Evolutionary conservation across 106 monocot genomes (phyloP), one percentile per base, ranked within the genome.

Genomic region (Acorus gramineus): DNA sequence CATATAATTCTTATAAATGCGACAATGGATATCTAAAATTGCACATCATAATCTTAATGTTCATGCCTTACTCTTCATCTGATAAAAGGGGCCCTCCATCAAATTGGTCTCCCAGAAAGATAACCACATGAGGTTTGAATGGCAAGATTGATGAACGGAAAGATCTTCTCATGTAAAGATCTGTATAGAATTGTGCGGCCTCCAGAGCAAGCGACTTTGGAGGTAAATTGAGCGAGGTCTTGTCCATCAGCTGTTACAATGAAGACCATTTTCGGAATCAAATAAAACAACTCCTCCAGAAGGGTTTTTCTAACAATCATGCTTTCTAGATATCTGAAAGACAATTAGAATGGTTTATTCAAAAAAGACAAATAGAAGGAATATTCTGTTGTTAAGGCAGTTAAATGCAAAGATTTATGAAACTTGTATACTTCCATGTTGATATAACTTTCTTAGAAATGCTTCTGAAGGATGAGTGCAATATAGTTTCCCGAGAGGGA

Each of bases 21-120:
- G 11, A 74, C 47, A 69, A 47, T 5, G 6, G 53, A 8, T 55
- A 61, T 54, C 45, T 46, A 62, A 28, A 28, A 28, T 28, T 28
- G 28, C 28, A 28, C 28, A 28, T 28, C 28, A 28, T 1, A 28
- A 28, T 28, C 28, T 28, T 28, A 11, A 8, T 46, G 70, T 71
- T 58, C 70, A 70, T 79, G 81, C 68, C 88, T 78, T 87, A 96
- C 96, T 96, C 96, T 81, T 82, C 76, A 71, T 96, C 85, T 49
- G 81, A 77, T 74, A 96, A 77, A 11, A 72, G 70, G 46, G 85
- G 82, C 2, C 96, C 96, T 14, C 96, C 96, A 69, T 96, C 91
- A 74, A 96, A 96, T 7, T 83, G 77, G 71, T 96, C 96, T 14
- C 96, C 96, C 9, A 96, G 79, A 69, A 96, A 96, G 47, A 96